Evolutionary conservation across 768 basidiomycete genomes (phyloP).

Genomic region (Chalciporus pseudorubinellus): DNA sequence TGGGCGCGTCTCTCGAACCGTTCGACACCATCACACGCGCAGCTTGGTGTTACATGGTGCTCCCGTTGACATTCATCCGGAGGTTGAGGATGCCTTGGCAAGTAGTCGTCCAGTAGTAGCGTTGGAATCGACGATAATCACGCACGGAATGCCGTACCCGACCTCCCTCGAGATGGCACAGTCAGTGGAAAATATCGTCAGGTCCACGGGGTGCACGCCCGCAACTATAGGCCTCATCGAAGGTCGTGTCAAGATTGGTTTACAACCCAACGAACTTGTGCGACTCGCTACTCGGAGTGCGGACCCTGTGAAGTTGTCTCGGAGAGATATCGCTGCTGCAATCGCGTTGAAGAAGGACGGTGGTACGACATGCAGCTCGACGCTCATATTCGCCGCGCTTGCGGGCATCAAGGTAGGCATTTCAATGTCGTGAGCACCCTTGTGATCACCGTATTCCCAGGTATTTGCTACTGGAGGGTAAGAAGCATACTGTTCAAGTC

Average conservation of each 20-base stretch:
- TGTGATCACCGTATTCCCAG: slow-evolving; percentile 36
- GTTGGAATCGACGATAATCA: slow-evolving; percentile 88
- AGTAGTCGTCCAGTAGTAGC: slow-evolving; percentile 74
- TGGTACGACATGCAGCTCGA: slow-evolving; percentile 78
- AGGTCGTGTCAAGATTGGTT: slow-evolving; percentile 85
- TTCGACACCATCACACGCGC: slow-evolving; percentile 4
- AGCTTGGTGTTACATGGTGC: slow-evolving; percentile 7
- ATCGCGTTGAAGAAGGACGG: slow-evolving; percentile 68
- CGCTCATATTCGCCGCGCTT: slow-evolving; percentile 69
- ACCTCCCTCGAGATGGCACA: slow-evolving; percentile 68
- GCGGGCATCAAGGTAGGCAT: slow-evolving; percentile 77
- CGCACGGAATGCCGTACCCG: slow-evolving; percentile 89
- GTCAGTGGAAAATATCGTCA: slow-evolving; percentile 71
- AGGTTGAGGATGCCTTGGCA: slow-evolving; percentile 78
- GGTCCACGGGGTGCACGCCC: slow-evolving; percentile 74
- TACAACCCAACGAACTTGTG: slow-evolving; percentile 62
- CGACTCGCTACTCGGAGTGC: slow-evolving; percentile 54
- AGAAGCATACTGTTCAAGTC: slow-evolving; percentile 21
- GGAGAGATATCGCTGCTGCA: slow-evolving; percentile 78
- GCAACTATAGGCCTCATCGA: slow-evolving; percentile 86
- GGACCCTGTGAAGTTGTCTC: slow-evolving; percentile 64
- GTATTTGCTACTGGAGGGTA: slow-evolving; percentile 93
- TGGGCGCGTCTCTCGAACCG: slow-evolving; percentile 1
- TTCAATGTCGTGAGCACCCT: background rate
- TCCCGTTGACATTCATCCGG: slow-evolving; percentile 72